Conservation (phyloP, 2,329 filamentous ascomycete genomes). For the Hortaea werneckii region DNA sequence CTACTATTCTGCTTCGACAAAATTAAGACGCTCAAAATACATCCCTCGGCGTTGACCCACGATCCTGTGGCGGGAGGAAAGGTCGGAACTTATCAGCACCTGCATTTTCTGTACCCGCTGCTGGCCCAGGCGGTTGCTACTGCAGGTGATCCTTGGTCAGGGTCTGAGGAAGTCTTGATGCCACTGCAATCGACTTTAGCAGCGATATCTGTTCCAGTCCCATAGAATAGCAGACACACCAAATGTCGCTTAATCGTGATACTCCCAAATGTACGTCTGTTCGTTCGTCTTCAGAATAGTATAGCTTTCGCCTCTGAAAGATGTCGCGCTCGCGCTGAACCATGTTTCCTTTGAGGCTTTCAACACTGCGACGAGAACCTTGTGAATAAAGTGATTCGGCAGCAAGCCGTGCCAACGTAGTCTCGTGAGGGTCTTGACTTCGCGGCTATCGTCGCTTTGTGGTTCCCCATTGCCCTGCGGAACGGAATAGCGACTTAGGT, state of each 20-base stretch:
- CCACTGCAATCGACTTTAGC: constrained; percentile 33
- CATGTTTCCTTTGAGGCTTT: constrained; percentile 19
- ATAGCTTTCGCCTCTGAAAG: constrained; percentile 22
- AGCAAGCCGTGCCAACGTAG: constrained; percentile 37
- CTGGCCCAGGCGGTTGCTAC: constrained; percentile 54
- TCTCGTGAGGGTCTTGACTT: constrained; percentile 22
- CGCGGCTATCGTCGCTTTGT: constrained; percentile 3
- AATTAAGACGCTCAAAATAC: constrained; percentile 58
- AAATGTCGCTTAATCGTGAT: constrained; percentile 17
- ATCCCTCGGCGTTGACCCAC: constrained; percentile 38
- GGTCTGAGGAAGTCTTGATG: constrained; percentile 40
- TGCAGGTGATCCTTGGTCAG: constrained; percentile 50
- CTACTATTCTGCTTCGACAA: constrained; percentile 59
- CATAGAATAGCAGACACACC: too few relatives aligned
- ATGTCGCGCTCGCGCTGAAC: constrained; percentile 20
- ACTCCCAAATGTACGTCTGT: constrained; percentile 24
- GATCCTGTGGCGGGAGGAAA: constrained; percentile 10
- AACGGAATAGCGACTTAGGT: constrained; percentile 56
- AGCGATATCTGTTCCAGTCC: too few relatives aligned
- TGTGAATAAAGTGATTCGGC: constrained; percentile 24
- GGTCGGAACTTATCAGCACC: constrained; percentile 55
- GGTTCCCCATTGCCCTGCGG: constrained; percentile 28
- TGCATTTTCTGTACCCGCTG: constrained; percentile 72
- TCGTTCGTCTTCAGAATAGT: constrained; percentile 19
- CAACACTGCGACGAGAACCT: constrained; percentile 18